A percentile compares a stretch with the other conserved stretches of the same genome.
These are phyloP conservation scores for Lumnitzera racemosa DNA, from an alignment of 345 rosid genomes.

Conservation along the genomic window DNA sequence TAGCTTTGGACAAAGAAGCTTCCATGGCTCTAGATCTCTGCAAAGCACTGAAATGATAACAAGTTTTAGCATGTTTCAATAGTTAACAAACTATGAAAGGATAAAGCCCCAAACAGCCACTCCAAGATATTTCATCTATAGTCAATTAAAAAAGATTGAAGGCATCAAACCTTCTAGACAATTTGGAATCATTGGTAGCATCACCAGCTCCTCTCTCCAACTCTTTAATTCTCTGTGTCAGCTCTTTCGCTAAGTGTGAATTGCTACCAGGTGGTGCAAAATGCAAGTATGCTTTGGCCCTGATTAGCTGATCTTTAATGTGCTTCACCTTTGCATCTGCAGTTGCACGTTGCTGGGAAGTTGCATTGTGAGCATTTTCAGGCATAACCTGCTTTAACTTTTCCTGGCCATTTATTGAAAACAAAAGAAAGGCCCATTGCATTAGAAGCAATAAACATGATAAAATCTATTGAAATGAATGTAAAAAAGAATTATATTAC, in stretches of 20 bases:
- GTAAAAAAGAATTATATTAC: neutral
- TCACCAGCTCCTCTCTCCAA: conserved; percentile 57
- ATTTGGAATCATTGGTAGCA: conserved; percentile 57
- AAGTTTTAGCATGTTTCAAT: conserved; percentile 16
- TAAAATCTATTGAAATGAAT: neutral
- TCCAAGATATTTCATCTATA: too few relatives aligned
- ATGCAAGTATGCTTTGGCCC: conserved; percentile 67
- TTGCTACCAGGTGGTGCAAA: conserved; percentile 57
- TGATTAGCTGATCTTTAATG: conserved; percentile 75
- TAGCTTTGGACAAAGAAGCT: conserved; percentile 45
- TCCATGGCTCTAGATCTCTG: conserved; percentile 65
- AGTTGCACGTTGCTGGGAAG: conserved; percentile 18
- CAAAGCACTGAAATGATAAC: conserved; percentile 44
- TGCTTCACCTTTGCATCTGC: conserved; percentile 55
- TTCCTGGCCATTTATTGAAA: conserved; percentile 22
- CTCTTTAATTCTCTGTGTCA: conserved; percentile 62
- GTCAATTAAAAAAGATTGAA: too few relatives aligned
- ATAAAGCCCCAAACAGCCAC: too few relatives aligned
- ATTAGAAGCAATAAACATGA: conserved; percentile 4
- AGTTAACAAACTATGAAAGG: too few relatives aligned
- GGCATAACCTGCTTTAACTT: conserved; percentile 15
- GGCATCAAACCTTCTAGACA: conserved; percentile 56
- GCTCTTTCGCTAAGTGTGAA: conserved; percentile 64
- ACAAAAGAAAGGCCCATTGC: neutral
- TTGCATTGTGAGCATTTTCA: conserved; percentile 24